These are phyloP conservation scores for Phytophthora brassicae DNA, from an alignment of 352 stramenopile genomes.

Conservation along the genomic window DNA sequence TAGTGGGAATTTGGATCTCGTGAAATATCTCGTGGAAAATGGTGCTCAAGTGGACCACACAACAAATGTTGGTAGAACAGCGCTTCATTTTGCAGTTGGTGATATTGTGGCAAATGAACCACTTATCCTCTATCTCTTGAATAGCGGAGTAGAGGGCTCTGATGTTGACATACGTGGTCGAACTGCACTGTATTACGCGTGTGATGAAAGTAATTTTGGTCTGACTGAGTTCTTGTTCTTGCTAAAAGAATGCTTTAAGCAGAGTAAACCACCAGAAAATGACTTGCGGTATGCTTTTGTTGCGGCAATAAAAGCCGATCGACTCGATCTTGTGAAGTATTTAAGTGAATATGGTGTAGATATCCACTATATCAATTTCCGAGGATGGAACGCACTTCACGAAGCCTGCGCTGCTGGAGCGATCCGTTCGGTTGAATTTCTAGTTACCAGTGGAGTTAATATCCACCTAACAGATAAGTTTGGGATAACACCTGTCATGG, in stretches of 20 bases:
- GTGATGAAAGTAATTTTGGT: neutral
- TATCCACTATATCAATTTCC: neutral
- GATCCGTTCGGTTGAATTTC: neutral
- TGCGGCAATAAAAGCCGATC: neutral
- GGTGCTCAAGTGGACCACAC: neutral
- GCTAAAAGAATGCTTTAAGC: neutral
- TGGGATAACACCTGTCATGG: neutral
- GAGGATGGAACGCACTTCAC: constrained; percentile 1
- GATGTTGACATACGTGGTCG: neutral
- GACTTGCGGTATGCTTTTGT: neutral
- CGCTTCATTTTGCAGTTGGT: neutral
- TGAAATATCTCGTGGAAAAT: neutral
- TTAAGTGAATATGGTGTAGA: neutral
- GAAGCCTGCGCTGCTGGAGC: neutral
- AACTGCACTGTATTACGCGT: constrained; percentile 4
- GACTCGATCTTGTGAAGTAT: neutral
- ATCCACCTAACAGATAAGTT: constrained; percentile 4
- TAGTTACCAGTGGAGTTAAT: neutral
- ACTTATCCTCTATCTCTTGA: constrained; percentile 3
- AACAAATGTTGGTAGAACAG: neutral
- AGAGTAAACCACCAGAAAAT: neutral
- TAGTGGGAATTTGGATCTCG: neutral
- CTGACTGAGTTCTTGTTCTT: neutral
- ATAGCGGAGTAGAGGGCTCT: neutral
- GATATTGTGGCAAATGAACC: too few relatives aligned